Evolutionary conservation across 345 rosid genomes (phyloP).

Genomic region (Erodium maritimum): DNA sequence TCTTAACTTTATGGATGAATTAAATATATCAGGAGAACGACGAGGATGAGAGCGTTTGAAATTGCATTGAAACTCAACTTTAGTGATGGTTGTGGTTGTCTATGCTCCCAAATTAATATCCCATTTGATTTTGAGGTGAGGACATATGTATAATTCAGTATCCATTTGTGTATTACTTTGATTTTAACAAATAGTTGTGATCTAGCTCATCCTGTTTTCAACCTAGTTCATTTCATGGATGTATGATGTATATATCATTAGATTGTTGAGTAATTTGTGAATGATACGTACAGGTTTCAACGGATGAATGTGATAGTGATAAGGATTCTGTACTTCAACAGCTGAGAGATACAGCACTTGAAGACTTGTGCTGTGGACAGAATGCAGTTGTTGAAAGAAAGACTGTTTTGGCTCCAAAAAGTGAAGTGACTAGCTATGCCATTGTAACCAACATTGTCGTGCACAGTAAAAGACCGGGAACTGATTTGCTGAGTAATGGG

Average conservation of each 20-base stretch:
- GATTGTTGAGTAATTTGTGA: background rate
- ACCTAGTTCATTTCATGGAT: background rate
- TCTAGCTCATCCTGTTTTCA: background rate
- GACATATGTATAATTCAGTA: conserved; percentile 1
- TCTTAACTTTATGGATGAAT: background rate
- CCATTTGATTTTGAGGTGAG: conserved; percentile 73
- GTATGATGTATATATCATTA: too few relatives aligned
- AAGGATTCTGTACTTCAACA: conserved; percentile 30
- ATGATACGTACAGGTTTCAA: conserved; percentile 33
- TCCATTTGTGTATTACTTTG: background rate
- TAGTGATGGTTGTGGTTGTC: conserved; percentile 73
- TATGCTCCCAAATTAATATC: conserved; percentile 37
- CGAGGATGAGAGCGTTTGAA: conserved; percentile 44
- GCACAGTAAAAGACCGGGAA: conserved; percentile 20
- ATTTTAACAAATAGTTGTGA: background rate
- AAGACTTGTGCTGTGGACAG: conserved; percentile 42
- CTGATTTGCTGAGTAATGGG: conserved; percentile 26
- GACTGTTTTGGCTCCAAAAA: conserved; percentile 28
- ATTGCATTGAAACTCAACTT: conserved; percentile 59
- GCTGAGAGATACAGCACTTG: conserved; percentile 46
- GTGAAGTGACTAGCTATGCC: conserved; percentile 45
- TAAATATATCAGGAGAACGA: conserved; percentile 60
- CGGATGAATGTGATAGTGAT: conserved; percentile 25
- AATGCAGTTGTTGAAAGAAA: conserved; percentile 35
- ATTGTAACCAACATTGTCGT: conserved; percentile 45